These are phyloP conservation scores for Globisporangium acanthophoron DNA, from an alignment of 352 stramenopile species.

Conservation along the genomic window DNA sequence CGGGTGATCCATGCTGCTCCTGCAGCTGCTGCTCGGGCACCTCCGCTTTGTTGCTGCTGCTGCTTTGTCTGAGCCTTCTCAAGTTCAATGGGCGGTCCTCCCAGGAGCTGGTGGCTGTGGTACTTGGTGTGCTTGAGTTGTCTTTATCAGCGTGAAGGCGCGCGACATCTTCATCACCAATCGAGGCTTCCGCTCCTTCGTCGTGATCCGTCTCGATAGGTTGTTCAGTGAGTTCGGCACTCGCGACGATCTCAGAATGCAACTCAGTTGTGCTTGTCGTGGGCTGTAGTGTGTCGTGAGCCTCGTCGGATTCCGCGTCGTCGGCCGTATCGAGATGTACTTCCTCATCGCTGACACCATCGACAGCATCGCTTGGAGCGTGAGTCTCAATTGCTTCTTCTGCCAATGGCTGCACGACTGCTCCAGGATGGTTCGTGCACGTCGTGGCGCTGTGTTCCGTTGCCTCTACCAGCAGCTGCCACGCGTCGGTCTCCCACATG, in stretches of 20 bases:
- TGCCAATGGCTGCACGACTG: not conserved
- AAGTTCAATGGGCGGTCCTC: conserved; percentile 11
- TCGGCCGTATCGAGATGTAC: not conserved
- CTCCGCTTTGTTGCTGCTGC: not conserved
- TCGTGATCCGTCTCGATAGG: not conserved
- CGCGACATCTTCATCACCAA: not conserved
- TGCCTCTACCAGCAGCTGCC: conserved; percentile 42
- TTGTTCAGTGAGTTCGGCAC: not conserved
- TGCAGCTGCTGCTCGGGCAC: not conserved
- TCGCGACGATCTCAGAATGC: not conserved
- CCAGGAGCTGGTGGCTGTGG: not conserved
- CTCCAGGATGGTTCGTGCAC: conserved; percentile 11
- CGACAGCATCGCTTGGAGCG: not conserved
- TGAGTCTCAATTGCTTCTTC: not conserved
- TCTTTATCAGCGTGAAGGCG: not conserved
- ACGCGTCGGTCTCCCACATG: conserved; percentile 54
- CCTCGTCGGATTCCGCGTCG: not conserved
- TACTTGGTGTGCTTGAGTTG: not conserved
- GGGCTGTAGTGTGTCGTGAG: too few relatives aligned
- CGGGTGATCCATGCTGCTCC: not conserved
- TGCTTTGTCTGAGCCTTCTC: not conserved
- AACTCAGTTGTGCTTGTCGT: not conserved
- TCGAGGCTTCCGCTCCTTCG: not conserved
- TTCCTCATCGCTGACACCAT: not conserved
- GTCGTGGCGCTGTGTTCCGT: conserved; percentile 16